Conservation (phyloP, 1,284 basidiomycete species). For the Heterobasidion parviporum region DNA sequence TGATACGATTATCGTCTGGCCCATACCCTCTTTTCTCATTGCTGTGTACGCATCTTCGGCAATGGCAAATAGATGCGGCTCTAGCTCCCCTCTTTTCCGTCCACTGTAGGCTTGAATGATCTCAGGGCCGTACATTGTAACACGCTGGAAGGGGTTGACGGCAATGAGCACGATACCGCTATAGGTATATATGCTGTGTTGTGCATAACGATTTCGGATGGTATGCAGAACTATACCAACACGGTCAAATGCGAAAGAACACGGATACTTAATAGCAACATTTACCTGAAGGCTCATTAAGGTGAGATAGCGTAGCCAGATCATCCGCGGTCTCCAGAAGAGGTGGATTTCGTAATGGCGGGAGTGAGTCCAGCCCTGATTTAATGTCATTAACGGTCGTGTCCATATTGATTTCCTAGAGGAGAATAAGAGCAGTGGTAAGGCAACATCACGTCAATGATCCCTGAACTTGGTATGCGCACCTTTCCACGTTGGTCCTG, state of each 20-base stretch:
- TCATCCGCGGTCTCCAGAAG: constrained; percentile 96
- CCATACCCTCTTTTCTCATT: constrained; percentile 91
- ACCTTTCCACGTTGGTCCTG: constrained; percentile 86
- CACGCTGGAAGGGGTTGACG: constrained; percentile 95
- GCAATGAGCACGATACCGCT: constrained; percentile 98
- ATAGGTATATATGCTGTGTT: constrained; percentile 98
- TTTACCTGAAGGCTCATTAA: constrained; percentile 95
- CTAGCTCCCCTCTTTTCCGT: constrained; percentile 86
- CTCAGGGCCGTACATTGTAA: constrained; percentile 89
- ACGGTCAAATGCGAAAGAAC: neutral
- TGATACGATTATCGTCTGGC: constrained; percentile 98
- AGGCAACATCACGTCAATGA: constrained; percentile 1
- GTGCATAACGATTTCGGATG: constrained; percentile 93
- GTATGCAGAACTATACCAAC: constrained; percentile 78
- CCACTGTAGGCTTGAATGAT: constrained; percentile 98
- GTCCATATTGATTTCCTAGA: constrained; percentile 67
- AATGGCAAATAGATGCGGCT: constrained; percentile 98
- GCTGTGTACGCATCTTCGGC: constrained; percentile 98
- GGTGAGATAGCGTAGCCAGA: constrained; percentile 93
- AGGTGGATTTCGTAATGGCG: constrained; percentile 94
- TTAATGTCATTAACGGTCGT: constrained; percentile 76
- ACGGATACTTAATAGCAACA: neutral
- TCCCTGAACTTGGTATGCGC: constrained; percentile 8
- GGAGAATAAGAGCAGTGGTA: neutral
- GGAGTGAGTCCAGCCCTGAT: constrained; percentile 68